phyloP scores from a whole-genome alignment of 1,139 yeast genomes.

The Kodamaea sp. region DNA sequence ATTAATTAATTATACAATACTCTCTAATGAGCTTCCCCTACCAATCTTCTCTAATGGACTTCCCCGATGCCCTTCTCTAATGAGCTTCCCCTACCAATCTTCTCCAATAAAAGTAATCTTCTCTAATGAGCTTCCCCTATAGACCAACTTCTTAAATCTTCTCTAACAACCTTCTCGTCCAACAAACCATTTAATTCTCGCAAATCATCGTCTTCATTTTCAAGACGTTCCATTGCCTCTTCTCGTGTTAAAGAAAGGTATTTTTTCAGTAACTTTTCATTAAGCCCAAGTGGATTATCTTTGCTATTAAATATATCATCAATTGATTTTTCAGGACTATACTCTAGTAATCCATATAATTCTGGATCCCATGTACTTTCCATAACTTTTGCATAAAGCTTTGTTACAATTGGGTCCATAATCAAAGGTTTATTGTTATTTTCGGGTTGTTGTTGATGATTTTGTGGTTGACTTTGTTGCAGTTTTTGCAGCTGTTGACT shows the following conservation, averaged over 20 bases:
- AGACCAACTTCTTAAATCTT: constrained; percentile 47
- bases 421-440: constrained; percentile 13
- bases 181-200: constrained; percentile 46
- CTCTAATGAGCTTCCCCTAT: constrained; percentile 10
- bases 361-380: constrained; percentile 78
- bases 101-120: no score
- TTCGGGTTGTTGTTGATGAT: constrained; percentile 2
- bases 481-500: constrained; percentile 1
- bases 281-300: constrained; percentile 60
- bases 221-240: constrained; percentile 9
- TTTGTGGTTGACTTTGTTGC: constrained; percentile 1
- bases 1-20: no score
- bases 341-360: constrained; percentile 55
- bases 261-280: constrained; percentile 23
- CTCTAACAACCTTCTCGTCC: constrained; percentile 38
- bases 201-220: constrained; percentile 36
- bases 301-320: constrained; percentile 68
- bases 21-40: no score
- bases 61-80: no score
- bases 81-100: no score
- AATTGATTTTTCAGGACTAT: constrained; percentile 67
- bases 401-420: constrained; percentile 51
- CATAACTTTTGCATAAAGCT: constrained; percentile 57
- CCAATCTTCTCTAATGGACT: no score
- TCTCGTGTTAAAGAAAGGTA: constrained; percentile 11